These are phyloP conservation scores for Lactarius trivialis DNA, from an alignment of 768 basidiomycete genomes.

Conservation along the genomic window DNA sequence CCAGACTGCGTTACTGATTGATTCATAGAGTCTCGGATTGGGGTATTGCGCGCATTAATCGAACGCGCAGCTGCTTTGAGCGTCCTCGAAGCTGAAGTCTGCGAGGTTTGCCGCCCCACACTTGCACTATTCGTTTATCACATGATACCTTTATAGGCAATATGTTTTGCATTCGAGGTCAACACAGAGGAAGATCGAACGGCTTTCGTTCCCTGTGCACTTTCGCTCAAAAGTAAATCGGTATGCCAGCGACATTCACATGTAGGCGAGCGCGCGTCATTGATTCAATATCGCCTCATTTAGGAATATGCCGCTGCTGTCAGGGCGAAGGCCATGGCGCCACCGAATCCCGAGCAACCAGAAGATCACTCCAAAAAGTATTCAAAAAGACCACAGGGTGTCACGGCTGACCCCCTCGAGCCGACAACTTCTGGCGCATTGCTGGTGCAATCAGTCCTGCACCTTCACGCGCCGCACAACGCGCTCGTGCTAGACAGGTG, in stretches of 20 bases:
- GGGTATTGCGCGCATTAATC: slow-evolving; percentile 69
- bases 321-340: background rate
- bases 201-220: slow-evolving; percentile 15
- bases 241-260: background rate
- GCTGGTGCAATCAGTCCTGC: slow-evolving; percentile 76
- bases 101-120: slow-evolving; percentile 12
- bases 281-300: background rate
- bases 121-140: background rate
- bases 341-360: background rate
- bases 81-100: slow-evolving; percentile 16
- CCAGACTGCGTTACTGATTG: background rate
- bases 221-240: slow-evolving; percentile 12
- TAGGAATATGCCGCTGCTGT: slow-evolving; percentile 26
- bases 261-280: background rate
- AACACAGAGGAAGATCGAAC: slow-evolving; percentile 17
- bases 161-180: slow-evolving; percentile 17
- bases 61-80: slow-evolving; percentile 47
- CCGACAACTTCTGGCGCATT: slow-evolving; percentile 81
- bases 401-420: slow-evolving; percentile 38
- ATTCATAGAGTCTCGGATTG: slow-evolving; percentile 65
- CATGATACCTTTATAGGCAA: slow-evolving; percentile 24
- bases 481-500: slow-evolving; percentile 66
- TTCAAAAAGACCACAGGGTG: slow-evolving; percentile 14
- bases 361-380: slow-evolving; percentile 25
- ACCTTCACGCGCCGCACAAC: slow-evolving; percentile 60